Conservation (phyloP, 108 stramenopile genomes). For the Licmophora abbreviata region DNA sequence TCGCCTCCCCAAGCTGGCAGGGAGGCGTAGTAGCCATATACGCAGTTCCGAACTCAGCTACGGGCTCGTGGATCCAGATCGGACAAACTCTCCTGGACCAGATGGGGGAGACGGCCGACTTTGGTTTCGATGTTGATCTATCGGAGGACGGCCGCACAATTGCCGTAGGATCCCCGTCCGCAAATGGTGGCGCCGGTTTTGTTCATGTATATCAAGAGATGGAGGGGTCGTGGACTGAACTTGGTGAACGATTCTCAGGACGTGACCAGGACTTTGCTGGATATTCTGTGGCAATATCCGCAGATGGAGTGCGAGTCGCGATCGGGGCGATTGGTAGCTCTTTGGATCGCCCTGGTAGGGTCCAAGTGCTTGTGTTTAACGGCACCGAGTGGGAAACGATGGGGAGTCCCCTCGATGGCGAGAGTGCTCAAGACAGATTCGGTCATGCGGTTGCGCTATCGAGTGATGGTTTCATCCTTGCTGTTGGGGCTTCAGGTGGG, state of each 20-base stretch:
- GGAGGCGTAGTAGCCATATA: not conserved
- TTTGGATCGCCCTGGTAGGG: slow-evolving; percentile 18
- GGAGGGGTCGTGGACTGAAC: slow-evolving; percentile 15
- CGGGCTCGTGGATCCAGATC: not conserved
- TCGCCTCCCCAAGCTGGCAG: not conserved
- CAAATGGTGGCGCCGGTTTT: slow-evolving; percentile 10
- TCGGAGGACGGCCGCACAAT: slow-evolving; percentile 26
- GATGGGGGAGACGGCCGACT: slow-evolving; percentile 4
- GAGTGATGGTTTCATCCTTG: slow-evolving; percentile 26
- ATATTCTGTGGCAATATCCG: slow-evolving; percentile 13
- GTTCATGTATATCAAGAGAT: slow-evolving; percentile 20
- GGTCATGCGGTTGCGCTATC: slow-evolving; percentile 29
- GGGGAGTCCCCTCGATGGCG: slow-evolving; percentile 19
- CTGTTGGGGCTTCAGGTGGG: slow-evolving; percentile 17
- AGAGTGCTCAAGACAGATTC: too few relatives aligned
- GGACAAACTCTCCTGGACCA: slow-evolving; percentile 1
- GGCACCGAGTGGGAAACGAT: slow-evolving; percentile 9
- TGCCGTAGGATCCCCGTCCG: slow-evolving; percentile 25
- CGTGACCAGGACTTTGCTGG: slow-evolving; percentile 19
- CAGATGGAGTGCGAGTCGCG: slow-evolving; percentile 17
- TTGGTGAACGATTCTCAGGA: slow-evolving; percentile 3
- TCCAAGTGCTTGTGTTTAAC: slow-evolving; percentile 13
- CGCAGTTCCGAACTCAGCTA: not conserved
- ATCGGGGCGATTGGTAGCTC: slow-evolving; percentile 18
- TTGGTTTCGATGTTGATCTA: slow-evolving; percentile 31